These are phyloP conservation scores for Rhododendron griersonianum DNA, from an alignment of 148 eudicot genomes.

Conservation along the genomic window DNA sequence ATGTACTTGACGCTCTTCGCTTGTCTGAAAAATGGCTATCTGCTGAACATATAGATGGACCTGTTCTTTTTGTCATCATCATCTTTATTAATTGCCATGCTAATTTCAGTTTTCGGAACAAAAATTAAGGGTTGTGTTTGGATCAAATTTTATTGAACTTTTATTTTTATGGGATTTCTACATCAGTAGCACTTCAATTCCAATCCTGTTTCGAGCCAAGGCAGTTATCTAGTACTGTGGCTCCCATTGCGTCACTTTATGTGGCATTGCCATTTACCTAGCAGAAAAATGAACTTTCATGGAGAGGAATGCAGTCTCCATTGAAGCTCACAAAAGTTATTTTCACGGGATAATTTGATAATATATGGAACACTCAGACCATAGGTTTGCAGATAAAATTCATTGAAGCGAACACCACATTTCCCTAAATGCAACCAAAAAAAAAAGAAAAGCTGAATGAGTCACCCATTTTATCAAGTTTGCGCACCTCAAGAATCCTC, in stretches of 20 bases:
- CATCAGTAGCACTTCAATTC: background rate
- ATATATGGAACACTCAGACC: background rate
- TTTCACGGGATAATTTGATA: background rate
- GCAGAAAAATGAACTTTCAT: background rate
- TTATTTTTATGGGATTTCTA: background rate
- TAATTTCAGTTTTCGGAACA: background rate
- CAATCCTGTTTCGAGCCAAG: background rate
- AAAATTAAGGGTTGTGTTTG: background rate
- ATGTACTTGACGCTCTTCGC: background rate
- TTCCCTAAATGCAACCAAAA: background rate
- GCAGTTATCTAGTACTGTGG: background rate
- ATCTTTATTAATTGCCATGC: background rate
- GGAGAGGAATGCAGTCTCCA: background rate
- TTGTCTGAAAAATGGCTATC: background rate
- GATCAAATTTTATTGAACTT: background rate
- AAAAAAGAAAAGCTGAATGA: background rate
- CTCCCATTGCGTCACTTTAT: background rate
- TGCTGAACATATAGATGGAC: background rate
- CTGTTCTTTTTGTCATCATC: background rate
- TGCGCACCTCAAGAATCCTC: background rate
- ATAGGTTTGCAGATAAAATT: background rate
- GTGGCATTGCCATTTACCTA: background rate
- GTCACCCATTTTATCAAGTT: background rate
- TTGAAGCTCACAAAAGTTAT: background rate
- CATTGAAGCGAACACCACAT: background rate